Evolutionary conservation across 2,329 filamentous ascomycete species (phyloP).

Genomic region (Ophiostoma ulmi): DNA sequence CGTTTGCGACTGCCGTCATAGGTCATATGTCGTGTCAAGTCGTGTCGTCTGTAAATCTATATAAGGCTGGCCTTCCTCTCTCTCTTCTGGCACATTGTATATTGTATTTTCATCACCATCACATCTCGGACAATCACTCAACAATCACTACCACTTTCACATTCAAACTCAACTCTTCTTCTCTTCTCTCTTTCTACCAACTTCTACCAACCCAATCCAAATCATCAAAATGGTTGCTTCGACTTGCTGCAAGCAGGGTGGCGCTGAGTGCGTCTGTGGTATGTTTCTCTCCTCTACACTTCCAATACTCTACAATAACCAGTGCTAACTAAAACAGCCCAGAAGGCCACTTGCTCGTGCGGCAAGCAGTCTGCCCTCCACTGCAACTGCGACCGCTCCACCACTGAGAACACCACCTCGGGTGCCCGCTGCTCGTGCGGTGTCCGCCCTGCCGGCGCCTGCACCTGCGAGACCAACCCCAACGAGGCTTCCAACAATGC

Average conservation of each 20-base stretch:
- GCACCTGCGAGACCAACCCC: constrained; percentile 73
- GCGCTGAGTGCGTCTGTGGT: constrained; percentile 54
- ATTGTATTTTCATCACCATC: neutral
- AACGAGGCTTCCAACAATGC: constrained; percentile 57
- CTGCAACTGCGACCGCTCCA: constrained; percentile 76
- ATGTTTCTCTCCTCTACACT: constrained; percentile 33
- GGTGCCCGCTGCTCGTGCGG: constrained; percentile 81
- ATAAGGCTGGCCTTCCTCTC: neutral
- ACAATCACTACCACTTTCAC: neutral
- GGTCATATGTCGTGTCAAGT: neutral
- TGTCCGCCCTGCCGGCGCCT: constrained; percentile 70
- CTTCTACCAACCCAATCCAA: neutral
- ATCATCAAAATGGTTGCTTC: constrained; percentile 32
- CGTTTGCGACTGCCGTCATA: neutral
- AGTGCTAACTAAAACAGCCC: constrained; percentile 39
- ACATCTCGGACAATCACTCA: neutral
- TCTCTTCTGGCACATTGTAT: neutral
- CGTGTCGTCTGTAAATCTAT: neutral
- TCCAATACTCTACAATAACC: neutral
- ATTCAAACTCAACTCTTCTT: neutral
- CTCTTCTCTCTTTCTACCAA: neutral
- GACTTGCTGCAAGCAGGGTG: constrained; percentile 54
- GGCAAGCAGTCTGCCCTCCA: constrained; percentile 81
- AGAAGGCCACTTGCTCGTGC: constrained; percentile 75
- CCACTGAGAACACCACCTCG: constrained; percentile 65